These are phyloP conservation scores for Dactylellina drechsleri DNA, from an alignment of 2,329 filamentous ascomycete genomes.

Conservation along the genomic window DNA sequence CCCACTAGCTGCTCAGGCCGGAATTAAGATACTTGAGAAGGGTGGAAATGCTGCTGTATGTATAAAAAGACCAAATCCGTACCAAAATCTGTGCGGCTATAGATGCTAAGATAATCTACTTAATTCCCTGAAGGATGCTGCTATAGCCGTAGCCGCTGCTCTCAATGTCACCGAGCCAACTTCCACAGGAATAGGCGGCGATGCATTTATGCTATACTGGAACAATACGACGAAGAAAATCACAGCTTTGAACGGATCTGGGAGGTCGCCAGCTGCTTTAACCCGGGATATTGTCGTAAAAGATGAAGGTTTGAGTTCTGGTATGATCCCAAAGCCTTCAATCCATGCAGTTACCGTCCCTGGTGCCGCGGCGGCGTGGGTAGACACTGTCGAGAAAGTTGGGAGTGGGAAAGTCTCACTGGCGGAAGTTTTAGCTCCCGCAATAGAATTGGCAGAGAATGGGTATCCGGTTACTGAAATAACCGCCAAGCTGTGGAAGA, in stretches of 20 bases:
- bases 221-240: conserved; percentile 83
- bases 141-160: conserved; percentile 89
- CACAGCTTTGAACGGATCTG: conserved; percentile 89
- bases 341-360: conserved; percentile 87
- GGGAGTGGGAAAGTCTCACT: conserved; percentile 85
- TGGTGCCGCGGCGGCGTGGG: conserved; percentile 92
- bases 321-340: conserved; percentile 76
- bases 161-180: conserved; percentile 93
- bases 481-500: conserved; percentile 75
- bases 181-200: conserved; percentile 93
- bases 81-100: too few relatives aligned
- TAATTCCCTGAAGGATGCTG: conserved; percentile 76
- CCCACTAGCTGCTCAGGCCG: conserved; percentile 87
- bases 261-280: conserved; percentile 77
- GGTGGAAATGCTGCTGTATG: conserved; percentile 93
- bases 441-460: conserved; percentile 84
- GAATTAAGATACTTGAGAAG: conserved; percentile 81
- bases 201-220: conserved; percentile 96
- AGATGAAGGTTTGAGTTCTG: conserved; percentile 30
- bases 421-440: conserved; percentile 81
- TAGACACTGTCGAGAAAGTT: conserved; percentile 85
- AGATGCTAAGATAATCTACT: too few relatives aligned
- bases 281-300: conserved; percentile 73
- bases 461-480: conserved; percentile 91
- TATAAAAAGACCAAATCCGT: conserved; percentile 55